Evolutionary conservation across 768 basidiomycete species (phyloP), one percentile per base, ranked within the genome.

Genomic region (Candolleomyces aberdarensis): DNA sequence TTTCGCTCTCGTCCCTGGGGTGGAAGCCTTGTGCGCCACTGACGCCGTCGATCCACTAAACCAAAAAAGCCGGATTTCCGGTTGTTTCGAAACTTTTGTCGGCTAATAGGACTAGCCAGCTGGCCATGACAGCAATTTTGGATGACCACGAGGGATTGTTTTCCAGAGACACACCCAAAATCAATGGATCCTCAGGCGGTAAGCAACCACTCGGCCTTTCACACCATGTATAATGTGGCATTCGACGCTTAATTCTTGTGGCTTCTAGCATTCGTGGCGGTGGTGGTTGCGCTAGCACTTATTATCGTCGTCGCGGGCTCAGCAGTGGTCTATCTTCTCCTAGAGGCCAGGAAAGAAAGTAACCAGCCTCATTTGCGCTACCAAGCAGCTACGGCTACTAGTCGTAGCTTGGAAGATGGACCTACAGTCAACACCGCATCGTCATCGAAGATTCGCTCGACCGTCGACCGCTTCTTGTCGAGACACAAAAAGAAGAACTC

Each of bases 211-310:
- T 22, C 36, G 6, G 5, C 54, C n/a, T 56, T 6, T 14, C 8
- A 56, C 8, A 14, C 20, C 17, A 51, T 31, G n/a, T 31, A 5
- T 1, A 36, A 36, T 8, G 49, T 56, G 40, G 41, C 54, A 56
- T 56, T 39, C 36, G 36, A 20, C 22, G 22, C 56, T 57, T 13
- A 47, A 9, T n/a, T 3, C 7, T 46, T 14, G 44, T 10, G 22
- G 20, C 29, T 17, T 11, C 29, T 19, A 61, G 60, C 60, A 5
- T 61, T 61, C 56, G 48, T 61, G 31, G 60, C 60, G 6, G 55
- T 61, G n/a, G 49, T 61, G 17, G 49, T 61, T 0, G 56, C 57
- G 10, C 48, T 61, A 47, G 49, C 36, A 7, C n/a, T 61, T 29
- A 49, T 61, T 36, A 61, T 57, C 47, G 10, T 61, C 19, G 52